A percentile compares a stretch with the other conserved stretches of the same genome.
Conservation (phyloP, 331 rosid species). For the Acacia concinna region DNA sequence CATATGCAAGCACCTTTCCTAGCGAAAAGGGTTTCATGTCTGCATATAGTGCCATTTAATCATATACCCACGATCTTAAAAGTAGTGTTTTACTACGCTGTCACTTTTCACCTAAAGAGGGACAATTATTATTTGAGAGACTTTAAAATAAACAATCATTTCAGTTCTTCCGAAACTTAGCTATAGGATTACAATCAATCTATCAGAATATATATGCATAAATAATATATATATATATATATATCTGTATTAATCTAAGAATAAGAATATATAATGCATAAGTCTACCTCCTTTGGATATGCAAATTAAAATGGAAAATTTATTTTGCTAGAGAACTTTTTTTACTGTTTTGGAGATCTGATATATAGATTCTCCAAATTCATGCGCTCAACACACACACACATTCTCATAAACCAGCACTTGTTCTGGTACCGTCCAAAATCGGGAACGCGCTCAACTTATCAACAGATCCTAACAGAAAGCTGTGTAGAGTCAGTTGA, state of each 20-base stretch:
- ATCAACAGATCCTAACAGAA: conserved; percentile 22
- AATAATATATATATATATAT: background rate
- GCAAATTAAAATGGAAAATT: background rate
- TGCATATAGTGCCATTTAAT: conserved; percentile 32
- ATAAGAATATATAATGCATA: background rate
- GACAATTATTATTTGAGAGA: background rate
- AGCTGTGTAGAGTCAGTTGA: conserved; percentile 33
- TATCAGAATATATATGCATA: background rate
- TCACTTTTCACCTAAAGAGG: background rate
- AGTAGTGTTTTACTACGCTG: conserved; percentile 6
- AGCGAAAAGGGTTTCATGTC: conserved; percentile 43
- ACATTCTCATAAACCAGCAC: background rate
- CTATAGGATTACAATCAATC: background rate
- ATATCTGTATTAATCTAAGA: background rate
- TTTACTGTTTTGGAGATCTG: background rate
- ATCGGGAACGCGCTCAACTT: conserved; percentile 26
- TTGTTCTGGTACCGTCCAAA: conserved; percentile 37
- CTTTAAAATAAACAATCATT: background rate
- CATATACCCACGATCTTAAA: background rate
- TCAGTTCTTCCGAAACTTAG: background rate
- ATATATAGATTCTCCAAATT: background rate
- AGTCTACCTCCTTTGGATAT: background rate
- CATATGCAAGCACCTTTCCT: conserved; percentile 36
- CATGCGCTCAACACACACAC: too few relatives aligned
- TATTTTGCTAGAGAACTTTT: background rate